Evolutionary conservation across 768 basidiomycete genomes (phyloP).

Genomic region (Astraeus odoratus): DNA sequence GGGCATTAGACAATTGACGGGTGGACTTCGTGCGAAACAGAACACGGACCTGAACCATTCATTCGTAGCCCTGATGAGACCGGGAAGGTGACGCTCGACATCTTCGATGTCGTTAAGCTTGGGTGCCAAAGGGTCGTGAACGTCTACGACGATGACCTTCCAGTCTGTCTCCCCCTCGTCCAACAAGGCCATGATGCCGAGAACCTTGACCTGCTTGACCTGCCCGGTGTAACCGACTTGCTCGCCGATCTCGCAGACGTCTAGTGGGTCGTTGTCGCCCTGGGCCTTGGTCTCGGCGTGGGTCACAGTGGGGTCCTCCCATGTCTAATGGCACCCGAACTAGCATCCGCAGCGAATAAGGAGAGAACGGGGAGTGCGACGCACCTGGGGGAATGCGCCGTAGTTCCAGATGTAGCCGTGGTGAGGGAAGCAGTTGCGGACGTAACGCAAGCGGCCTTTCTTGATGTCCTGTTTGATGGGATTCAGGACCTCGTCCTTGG

Average conservation of each 20-base stretch:
- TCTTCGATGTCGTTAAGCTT: conserved; percentile 99
- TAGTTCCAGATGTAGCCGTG: conserved; percentile 99
- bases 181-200: conserved; percentile 98
- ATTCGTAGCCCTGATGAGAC: conserved; percentile 93
- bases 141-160: conserved; percentile 99
- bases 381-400: conserved; percentile 94
- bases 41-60: conserved; percentile 89
- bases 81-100: conserved; percentile 95
- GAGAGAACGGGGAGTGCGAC: conserved; percentile 11
- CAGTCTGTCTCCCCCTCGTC: conserved; percentile 99
- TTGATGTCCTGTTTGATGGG: conserved; percentile 99
- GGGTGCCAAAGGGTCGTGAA: conserved; percentile 89
- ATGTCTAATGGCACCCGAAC: conserved; percentile 53
- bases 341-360: neutral
- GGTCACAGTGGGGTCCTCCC: conserved; percentile 85
- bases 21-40: neutral
- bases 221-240: conserved; percentile 96
- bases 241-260: conserved; percentile 99
- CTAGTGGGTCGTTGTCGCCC: conserved; percentile 98
- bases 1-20: conserved; percentile 5
- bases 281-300: conserved; percentile 98
- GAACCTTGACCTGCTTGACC: conserved; percentile 99
- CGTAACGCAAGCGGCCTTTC: conserved; percentile 91
- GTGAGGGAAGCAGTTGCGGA: conserved; percentile 99
- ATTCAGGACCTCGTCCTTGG: conserved; percentile 97